A percentile compares a stretch with the other conserved stretches of the same genome.
Evolutionary conservation across 169 alveolate species (phyloP).

Genomic region (Sarcocystis neurona): DNA sequence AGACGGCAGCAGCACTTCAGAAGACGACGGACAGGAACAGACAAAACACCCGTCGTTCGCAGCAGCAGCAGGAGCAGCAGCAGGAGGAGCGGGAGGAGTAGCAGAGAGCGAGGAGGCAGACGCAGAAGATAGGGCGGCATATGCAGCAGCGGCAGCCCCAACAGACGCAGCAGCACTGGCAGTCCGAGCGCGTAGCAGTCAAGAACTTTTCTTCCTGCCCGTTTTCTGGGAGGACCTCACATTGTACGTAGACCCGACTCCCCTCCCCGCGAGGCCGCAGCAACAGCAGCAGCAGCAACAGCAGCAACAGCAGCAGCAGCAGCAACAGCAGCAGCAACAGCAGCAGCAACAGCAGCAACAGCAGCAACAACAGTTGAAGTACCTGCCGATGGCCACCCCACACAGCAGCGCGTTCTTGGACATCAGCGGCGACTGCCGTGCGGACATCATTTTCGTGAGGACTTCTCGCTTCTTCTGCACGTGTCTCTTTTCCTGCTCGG

Average conservation of each 20-base stretch:
- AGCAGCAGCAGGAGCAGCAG: background rate
- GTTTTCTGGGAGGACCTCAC: background rate
- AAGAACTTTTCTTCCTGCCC: background rate
- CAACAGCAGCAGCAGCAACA: constrained; percentile 38
- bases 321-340: constrained; percentile 36
- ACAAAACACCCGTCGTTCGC: background rate
- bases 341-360: constrained; percentile 35
- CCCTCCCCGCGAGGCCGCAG: too few relatives aligned
- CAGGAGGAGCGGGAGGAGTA: too few relatives aligned
- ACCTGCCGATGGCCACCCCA: constrained; percentile 14
- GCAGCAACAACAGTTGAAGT: constrained; percentile 7
- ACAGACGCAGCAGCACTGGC: background rate
- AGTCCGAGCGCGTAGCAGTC: too few relatives aligned
- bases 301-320: background rate
- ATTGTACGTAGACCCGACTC: background rate
- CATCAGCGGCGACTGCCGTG: constrained; percentile 51
- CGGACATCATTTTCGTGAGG: constrained; percentile 39
- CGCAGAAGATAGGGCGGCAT: background rate
- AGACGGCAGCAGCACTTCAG: background rate
- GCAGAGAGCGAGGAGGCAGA: background rate
- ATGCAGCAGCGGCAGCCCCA: background rate
- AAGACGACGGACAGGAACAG: background rate
- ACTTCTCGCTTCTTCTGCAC: too few relatives aligned
- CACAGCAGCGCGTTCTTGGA: constrained; percentile 55
- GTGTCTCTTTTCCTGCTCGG: too few relatives aligned